Conservation (phyloP, 352 stramenopile genomes). For the Phytophthora meadii region DNA sequence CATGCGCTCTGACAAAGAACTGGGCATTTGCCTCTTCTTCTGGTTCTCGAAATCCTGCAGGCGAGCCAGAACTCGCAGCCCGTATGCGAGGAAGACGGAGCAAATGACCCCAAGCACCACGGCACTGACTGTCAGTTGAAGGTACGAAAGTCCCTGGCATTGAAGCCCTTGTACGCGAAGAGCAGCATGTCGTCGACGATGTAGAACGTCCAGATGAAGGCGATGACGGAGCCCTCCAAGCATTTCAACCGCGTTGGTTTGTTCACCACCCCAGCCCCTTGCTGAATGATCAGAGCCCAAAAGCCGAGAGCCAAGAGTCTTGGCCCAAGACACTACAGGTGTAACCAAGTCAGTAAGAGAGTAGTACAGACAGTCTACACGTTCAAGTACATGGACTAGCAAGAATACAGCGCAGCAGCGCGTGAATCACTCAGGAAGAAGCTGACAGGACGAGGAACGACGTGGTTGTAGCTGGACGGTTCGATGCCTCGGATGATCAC, state of each 20-base stretch:
- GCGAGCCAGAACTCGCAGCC: conserved; percentile 31
- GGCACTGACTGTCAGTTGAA: conserved; percentile 29
- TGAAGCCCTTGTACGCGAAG: conserved; percentile 44
- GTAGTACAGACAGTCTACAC: too few relatives aligned
- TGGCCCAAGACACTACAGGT: not conserved
- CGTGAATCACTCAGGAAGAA: conserved; percentile 41
- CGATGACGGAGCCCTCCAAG: conserved; percentile 29
- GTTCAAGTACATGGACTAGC: conserved; percentile 29
- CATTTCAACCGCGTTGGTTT: conserved; percentile 20
- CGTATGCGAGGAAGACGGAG: conserved; percentile 36
- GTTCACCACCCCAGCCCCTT: conserved; percentile 22
- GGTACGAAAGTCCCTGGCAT: conserved; percentile 24
- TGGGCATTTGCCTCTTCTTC: conserved; percentile 19
- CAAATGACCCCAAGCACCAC: conserved; percentile 35
- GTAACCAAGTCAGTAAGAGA: not conserved
- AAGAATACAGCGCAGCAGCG: conserved; percentile 39
- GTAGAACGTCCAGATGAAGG: conserved; percentile 36
- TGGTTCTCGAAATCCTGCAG: conserved; percentile 30
- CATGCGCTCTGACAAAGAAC: conserved; percentile 11
- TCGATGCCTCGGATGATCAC: conserved; percentile 30
- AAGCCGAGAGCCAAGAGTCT: conserved; percentile 31
- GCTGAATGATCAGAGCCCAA: conserved; percentile 42
- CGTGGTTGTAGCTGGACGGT: conserved; percentile 32
- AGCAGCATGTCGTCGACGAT: conserved; percentile 31
- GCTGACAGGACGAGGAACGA: conserved; percentile 32